These are phyloP conservation scores for Wallacemonas sp. DNA, from an alignment of 208 protist species.

Conservation along the genomic window DNA sequence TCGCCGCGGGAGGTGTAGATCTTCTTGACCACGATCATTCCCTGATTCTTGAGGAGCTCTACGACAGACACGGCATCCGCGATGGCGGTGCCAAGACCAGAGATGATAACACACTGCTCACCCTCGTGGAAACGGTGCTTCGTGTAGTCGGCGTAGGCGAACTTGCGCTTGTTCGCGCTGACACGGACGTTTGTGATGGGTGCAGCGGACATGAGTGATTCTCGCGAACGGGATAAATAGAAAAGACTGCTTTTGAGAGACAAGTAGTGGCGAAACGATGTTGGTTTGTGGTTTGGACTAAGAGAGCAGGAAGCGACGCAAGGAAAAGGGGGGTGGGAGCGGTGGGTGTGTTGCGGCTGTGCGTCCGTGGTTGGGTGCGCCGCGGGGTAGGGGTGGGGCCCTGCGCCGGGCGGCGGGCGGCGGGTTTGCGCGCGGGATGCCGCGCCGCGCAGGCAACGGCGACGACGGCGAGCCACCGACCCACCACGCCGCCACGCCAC, in stretches of 20 bases:
- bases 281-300: constrained; percentile 8
- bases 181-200: constrained; percentile 70
- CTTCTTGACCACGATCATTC: constrained; percentile 74
- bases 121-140: constrained; percentile 86
- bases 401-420: too few relatives aligned
- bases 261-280: constrained; percentile 1
- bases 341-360: too few relatives aligned
- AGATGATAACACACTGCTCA: constrained; percentile 62
- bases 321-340: too few relatives aligned
- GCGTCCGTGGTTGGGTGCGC: too few relatives aligned
- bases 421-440: too few relatives aligned
- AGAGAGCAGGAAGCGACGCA: not conserved
- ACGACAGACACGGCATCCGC: constrained; percentile 85
- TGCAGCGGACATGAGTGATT: constrained; percentile 38
- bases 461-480: too few relatives aligned
- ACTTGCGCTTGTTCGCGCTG: constrained; percentile 75
- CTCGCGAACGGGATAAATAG: too few relatives aligned
- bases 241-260: too few relatives aligned
- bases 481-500: too few relatives aligned
- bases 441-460: too few relatives aligned
- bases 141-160: constrained; percentile 76
- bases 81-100: constrained; percentile 80
- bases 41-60: constrained; percentile 87
- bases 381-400: too few relatives aligned
- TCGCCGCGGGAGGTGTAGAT: constrained; percentile 79